A percentile compares a stretch with the other conserved stretches of the same genome.
Conservation (phyloP, 164 flowering plant species). For the Warburgia ugandensis region DNA sequence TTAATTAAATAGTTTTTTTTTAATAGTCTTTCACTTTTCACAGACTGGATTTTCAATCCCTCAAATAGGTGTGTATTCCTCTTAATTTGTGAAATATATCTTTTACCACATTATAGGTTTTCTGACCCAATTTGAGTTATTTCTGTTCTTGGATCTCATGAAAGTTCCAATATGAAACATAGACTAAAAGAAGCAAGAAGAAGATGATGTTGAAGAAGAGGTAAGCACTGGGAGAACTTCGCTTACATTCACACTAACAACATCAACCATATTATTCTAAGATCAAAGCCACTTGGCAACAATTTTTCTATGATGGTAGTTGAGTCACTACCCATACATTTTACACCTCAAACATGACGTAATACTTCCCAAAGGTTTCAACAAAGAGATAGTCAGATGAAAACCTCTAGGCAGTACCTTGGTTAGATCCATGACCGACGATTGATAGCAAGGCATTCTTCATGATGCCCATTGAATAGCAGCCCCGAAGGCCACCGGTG, state of each 20-base stretch:
- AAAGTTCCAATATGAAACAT: no score
- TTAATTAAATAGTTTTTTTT: no score
- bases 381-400: background rate
- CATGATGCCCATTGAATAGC: slow-evolving; percentile 9
- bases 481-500: slow-evolving; percentile 3
- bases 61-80: no score
- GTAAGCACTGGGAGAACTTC: background rate
- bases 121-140: no score
- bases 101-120: no score
- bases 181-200: no score
- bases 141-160: no score
- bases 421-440: slow-evolving; percentile 20
- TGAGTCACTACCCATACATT: background rate
- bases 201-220: background rate
- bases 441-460: slow-evolving; percentile 19
- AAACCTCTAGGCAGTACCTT: background rate
- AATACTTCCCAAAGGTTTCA: background rate
- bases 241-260: background rate
- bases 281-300: background rate
- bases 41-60: no score
- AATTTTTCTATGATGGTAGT: background rate
- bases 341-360: background rate
- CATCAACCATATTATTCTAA: no score
- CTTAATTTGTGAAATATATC: no score
- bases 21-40: no score